Evolutionary conservation across 1,284 basidiomycete species (phyloP).

Genomic region (Stereum hirsutum): DNA sequence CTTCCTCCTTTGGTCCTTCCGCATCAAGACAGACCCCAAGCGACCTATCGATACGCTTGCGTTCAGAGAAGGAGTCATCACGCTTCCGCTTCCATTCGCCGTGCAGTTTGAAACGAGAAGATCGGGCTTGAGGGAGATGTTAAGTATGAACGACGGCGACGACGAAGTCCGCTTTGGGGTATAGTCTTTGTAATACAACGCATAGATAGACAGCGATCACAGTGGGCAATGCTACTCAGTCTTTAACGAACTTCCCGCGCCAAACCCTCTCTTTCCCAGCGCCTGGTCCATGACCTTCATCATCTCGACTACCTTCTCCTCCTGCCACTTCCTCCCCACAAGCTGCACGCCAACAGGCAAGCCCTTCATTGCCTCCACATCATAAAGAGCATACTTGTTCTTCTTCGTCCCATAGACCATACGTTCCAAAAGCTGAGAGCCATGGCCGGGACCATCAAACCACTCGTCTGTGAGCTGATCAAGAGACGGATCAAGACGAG

Average conservation of each 20-base stretch:
- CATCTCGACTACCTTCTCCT: slow-evolving; percentile 78
- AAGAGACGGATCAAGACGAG: slow-evolving; percentile 55
- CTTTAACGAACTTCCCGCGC: slow-evolving; percentile 28
- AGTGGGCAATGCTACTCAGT: too few species aligned
- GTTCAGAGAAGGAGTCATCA: slow-evolving; percentile 48
- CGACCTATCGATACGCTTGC: slow-evolving; percentile 45
- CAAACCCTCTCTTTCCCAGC: slow-evolving; percentile 46
- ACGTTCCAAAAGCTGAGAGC: slow-evolving; percentile 47
- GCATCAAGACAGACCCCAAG: slow-evolving; percentile 32
- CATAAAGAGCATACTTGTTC: too few species aligned
- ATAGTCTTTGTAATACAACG: too few species aligned
- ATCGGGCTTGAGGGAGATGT: not conserved
- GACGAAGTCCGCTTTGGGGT: too few species aligned
- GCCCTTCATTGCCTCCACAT: slow-evolving; percentile 65
- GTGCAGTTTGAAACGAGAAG: slow-evolving; percentile 26
- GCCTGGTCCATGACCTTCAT: slow-evolving; percentile 76
- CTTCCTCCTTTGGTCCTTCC: slow-evolving; percentile 53
- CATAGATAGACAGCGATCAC: too few species aligned
- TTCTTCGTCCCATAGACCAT: slow-evolving; percentile 40
- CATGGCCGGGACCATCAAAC: slow-evolving; percentile 32
- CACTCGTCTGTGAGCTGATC: slow-evolving; percentile 60
- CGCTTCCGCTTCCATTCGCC: slow-evolving; percentile 46
- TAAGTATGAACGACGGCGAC: too few species aligned
- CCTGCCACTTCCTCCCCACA: slow-evolving; percentile 72
- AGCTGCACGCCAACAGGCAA: slow-evolving; percentile 82